phyloP scores from a whole-genome alignment of 257 asterid genomes.

The Eucommia ulmoides region DNA sequence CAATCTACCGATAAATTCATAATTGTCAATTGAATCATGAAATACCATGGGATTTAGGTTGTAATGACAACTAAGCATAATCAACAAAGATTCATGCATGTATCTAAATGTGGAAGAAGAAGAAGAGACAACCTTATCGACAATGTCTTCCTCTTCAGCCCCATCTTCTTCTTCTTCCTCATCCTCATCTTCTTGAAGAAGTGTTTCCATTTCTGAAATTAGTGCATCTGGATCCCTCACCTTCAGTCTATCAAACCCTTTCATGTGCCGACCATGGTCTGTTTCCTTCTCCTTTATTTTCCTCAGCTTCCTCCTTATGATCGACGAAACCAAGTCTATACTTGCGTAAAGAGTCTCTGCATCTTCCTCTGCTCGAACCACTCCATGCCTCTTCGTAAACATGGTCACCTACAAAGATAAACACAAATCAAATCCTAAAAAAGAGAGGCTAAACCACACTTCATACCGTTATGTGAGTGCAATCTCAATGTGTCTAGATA shows the following conservation, averaged over 20 bases:
- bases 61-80: no score
- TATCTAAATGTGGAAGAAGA: neutral
- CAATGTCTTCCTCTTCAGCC: slow-evolving; percentile 16
- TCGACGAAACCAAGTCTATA: slow-evolving; percentile 70
- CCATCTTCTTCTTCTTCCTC: slow-evolving; percentile 9
- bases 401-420: slow-evolving; percentile 51
- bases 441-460: neutral
- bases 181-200: slow-evolving; percentile 25
- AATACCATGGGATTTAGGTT: no score
- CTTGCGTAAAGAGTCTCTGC: slow-evolving; percentile 67
- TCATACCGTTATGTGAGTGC: no score
- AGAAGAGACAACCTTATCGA: slow-evolving; percentile 41
- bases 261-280: slow-evolving; percentile 91
- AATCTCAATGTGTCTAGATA: no score
- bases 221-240: slow-evolving; percentile 39
- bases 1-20: no score
- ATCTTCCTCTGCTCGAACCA: slow-evolving; percentile 80
- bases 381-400: slow-evolving; percentile 90
- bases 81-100: no score
- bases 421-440: neutral
- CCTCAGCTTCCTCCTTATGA: slow-evolving; percentile 75
- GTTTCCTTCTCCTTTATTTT: slow-evolving; percentile 95
- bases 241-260: slow-evolving; percentile 60
- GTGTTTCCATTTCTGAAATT: slow-evolving; percentile 22
- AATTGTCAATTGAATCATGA: no score